Evolutionary conservation across 768 basidiomycete genomes (phyloP).

Genomic region (Leccinum subgranulosum): DNA sequence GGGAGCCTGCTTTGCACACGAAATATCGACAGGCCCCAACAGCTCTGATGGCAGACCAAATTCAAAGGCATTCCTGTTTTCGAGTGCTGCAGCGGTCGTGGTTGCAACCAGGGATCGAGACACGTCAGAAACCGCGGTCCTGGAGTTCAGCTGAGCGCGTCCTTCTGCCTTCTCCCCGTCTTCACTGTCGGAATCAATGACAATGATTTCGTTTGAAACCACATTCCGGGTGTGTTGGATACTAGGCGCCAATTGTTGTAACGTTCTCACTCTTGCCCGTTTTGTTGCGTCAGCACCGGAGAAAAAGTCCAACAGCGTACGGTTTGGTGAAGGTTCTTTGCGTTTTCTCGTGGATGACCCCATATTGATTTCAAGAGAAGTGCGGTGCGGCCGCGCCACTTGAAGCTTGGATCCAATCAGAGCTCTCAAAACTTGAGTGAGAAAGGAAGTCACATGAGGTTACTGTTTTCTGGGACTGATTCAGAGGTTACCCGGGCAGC

Average conservation of each 20-base stretch:
- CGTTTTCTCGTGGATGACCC: slow-evolving; percentile 36
- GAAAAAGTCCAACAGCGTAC: slow-evolving; percentile 50
- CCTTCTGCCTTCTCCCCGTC: slow-evolving; percentile 8
- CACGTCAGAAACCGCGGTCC: background rate
- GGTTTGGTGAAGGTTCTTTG: slow-evolving; percentile 28
- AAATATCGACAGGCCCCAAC: slow-evolving; percentile 7
- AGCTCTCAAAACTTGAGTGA: background rate
- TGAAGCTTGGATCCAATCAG: background rate
- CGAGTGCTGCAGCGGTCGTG: background rate
- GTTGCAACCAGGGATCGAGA: background rate
- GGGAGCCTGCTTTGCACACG: background rate
- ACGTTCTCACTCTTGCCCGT: slow-evolving; percentile 14
- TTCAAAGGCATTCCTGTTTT: background rate
- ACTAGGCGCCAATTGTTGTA: background rate
- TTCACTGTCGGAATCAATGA: slow-evolving; percentile 65
- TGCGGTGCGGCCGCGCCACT: background rate
- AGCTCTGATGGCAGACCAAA: slow-evolving; percentile 30
- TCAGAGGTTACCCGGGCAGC: too few species aligned
- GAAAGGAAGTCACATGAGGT: background rate
- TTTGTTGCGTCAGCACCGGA: slow-evolving; percentile 20
- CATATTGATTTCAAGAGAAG: slow-evolving; percentile 10
- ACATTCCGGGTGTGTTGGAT: background rate
- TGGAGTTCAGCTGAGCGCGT: background rate
- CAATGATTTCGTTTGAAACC: slow-evolving; percentile 43
- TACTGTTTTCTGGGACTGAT: background rate